Base-by-base conservation (phyloP, 2,329 filamentous ascomycete genomes). In the Penicillium janthinellum region DNA sequence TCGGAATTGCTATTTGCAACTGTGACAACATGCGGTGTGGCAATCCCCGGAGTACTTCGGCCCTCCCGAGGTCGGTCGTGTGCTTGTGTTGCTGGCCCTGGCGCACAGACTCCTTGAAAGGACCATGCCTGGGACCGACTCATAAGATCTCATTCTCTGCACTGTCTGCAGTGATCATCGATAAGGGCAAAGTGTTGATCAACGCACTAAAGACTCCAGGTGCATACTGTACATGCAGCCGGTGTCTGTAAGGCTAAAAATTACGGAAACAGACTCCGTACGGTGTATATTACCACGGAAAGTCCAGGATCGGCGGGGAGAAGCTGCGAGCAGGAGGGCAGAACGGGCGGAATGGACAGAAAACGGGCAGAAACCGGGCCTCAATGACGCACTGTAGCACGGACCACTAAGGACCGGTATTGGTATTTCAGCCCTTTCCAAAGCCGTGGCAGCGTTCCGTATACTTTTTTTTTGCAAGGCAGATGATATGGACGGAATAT, bases 1-100 rank as follows among this genome's bases (percentile, higher is more conserved):
- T 58, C 48, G 54, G 57, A 38, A 56, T 48, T 54, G 31, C 49
- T 61, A 31, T 44, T 56, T 53, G 44, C 39, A 41, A 48, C 49
- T 14, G 34, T 35, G n/a, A 15, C 50, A 57, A 62, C 38, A 45
- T 62, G 61, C 63, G 63, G 61, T 64, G 59, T 65, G 47, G 35
- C 22, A 10, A 44, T 4, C 12, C 4, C 20, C 37, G 37, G 37
- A 28, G n/a, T 57, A 20, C 7, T 44, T 28, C 2, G 34, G 14
- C 49, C 45, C 28, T 35, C 28, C 31, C 31, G 31, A 31, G 31
- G 31, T 31, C 8, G 45, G 28, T 49, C 45, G 28, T 49, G 47
- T 34, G 28, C 49, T 22, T 17, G 37, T 25, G 37, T 12, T 15
- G 54, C 28, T 37, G 20, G 47, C 38, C 28, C n/a, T 37, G 54